Conservation (phyloP, 805 yeast genomes). For the Metschnikowia henanensis region DNA sequence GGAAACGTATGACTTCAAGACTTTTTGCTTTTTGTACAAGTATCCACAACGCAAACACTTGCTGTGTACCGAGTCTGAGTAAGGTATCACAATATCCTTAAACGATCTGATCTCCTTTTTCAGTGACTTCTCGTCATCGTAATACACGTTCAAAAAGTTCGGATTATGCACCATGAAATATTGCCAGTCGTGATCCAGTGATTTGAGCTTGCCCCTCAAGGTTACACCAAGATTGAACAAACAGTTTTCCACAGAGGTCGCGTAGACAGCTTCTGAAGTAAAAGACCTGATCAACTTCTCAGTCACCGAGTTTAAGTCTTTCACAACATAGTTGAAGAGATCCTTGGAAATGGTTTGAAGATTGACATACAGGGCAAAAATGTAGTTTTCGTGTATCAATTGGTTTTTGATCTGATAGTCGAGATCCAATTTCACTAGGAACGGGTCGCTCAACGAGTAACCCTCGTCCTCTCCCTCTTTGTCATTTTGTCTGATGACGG, state of each 20-base stretch:
- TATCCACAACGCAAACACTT: constrained; percentile 40
- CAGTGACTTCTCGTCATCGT: constrained; percentile 15
- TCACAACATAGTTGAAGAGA: constrained; percentile 35
- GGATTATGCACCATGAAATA: constrained; percentile 35
- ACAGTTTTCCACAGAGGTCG: constrained; percentile 15
- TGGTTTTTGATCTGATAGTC: constrained; percentile 43
- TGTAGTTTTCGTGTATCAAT: constrained; percentile 40
- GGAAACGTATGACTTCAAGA: constrained; percentile 40
- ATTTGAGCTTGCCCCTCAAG: constrained; percentile 27
- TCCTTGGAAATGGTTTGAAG: constrained; percentile 43
- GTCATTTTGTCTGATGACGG: constrained; percentile 25
- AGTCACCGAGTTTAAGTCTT: constrained; percentile 33
- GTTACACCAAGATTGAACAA: constrained; percentile 24
- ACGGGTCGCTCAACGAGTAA: constrained; percentile 39
- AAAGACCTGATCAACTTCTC: constrained; percentile 35
- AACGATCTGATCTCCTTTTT: constrained; percentile 24
- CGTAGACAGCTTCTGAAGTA: constrained; percentile 23
- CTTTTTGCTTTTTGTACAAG: constrained; percentile 40
- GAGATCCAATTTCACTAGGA: constrained; percentile 37
- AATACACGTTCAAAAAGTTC: constrained; percentile 25
- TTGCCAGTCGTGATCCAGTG: constrained; percentile 37
- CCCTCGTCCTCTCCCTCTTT: constrained; percentile 27
- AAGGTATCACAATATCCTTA: constrained; percentile 31
- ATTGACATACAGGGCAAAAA: constrained; percentile 42
- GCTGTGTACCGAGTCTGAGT: constrained; percentile 37